Evolutionary conservation across 441 rosid genomes (phyloP).

Genomic region (Croton setiger): DNA sequence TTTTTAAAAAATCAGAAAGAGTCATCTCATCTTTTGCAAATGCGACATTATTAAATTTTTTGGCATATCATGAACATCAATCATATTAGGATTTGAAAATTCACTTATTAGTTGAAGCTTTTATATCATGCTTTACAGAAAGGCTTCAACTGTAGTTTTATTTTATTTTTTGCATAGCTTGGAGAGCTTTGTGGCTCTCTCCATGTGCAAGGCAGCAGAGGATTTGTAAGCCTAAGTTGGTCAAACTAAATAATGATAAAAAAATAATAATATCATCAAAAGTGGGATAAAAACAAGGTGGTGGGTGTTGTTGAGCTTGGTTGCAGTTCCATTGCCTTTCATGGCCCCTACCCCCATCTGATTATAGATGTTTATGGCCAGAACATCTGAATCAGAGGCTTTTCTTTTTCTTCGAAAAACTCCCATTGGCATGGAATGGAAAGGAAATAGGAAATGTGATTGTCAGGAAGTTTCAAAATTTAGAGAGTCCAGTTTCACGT

Average conservation of each 20-base stretch:
- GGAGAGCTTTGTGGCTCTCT: conserved; percentile 17
- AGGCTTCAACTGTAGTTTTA: conserved; percentile 16
- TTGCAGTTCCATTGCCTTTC: conserved; percentile 20
- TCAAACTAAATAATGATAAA: conserved; percentile 21
- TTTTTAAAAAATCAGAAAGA: no score
- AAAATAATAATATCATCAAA: conserved; percentile 14
- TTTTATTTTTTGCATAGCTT: neutral
- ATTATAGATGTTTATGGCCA: conserved; percentile 21
- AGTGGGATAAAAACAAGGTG: conserved; percentile 5
- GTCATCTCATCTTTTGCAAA: neutral
- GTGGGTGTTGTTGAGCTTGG: conserved; percentile 20
- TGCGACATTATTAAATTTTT: neutral
- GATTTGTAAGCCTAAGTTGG: conserved; percentile 21
- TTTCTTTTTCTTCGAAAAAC: neutral
- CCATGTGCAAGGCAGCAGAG: conserved; percentile 32
- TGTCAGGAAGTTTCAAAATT: neutral
- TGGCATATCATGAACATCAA: neutral
- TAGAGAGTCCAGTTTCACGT: neutral
- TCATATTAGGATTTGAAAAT: no score
- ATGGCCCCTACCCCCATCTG: conserved; percentile 26
- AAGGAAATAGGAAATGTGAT: neutral
- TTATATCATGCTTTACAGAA: conserved; percentile 22
- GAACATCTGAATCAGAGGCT: conserved; percentile 19
- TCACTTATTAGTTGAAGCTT: no score
- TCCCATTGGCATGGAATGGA: conserved; percentile 6